These are phyloP conservation scores for Gaeumannomyces sp. DNA, from an alignment of 2,329 filamentous ascomycete genomes.

Conservation along the genomic window DNA sequence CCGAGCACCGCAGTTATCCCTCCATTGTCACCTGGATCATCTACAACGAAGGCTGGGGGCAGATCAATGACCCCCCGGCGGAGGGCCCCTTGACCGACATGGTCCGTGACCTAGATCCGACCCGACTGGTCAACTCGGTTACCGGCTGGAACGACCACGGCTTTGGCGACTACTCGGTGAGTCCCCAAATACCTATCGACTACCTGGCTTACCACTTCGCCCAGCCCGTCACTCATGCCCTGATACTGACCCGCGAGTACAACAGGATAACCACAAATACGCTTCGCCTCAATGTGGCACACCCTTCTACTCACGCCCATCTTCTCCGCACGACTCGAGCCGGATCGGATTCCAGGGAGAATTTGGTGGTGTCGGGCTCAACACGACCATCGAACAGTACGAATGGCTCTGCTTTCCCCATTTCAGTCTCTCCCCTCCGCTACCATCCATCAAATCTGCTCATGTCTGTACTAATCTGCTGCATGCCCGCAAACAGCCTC, in stretches of 20 bases:
- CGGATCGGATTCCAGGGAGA: constrained; percentile 66
- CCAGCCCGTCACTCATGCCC: not conserved
- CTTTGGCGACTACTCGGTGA: constrained; percentile 52
- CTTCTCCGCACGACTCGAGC: constrained; percentile 47
- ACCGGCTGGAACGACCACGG: constrained; percentile 65
- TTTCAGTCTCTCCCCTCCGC: not conserved
- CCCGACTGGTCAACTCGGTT: constrained; percentile 55
- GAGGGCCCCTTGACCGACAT: constrained; percentile 51
- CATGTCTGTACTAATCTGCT: not conserved
- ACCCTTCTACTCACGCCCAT: constrained; percentile 56
- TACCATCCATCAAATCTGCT: not conserved
- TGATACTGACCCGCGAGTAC: constrained; percentile 18
- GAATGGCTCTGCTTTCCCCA: constrained; percentile 18
- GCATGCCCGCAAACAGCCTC: constrained; percentile 35
- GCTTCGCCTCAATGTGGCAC: constrained; percentile 65
- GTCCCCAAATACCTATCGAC: constrained; percentile 15
- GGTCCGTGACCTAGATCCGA: constrained; percentile 54
- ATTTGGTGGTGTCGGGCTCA: constrained; percentile 63
- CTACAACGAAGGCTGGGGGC: constrained; percentile 70
- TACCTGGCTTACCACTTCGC: not conserved
- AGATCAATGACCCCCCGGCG: constrained; percentile 40
- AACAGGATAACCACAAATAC: constrained; percentile 62
- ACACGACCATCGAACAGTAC: constrained; percentile 55
- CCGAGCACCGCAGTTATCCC: constrained; percentile 58
- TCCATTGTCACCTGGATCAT: constrained; percentile 62